Base-by-base conservation (phyloP, 768 basidiomycete genomes). In the Mycena kentingensis region DNA sequence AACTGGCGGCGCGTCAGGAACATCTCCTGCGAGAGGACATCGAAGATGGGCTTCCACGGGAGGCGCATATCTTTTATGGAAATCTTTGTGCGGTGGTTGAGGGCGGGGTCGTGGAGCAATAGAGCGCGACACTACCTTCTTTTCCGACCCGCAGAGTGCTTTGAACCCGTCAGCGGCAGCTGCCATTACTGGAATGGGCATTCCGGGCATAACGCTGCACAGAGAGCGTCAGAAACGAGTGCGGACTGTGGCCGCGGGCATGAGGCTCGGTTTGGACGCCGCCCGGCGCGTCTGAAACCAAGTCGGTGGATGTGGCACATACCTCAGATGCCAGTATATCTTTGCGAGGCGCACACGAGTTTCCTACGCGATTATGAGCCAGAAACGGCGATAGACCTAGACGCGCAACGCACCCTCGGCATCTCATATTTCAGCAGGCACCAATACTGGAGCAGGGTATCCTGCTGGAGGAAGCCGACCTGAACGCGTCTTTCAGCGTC, bases 401-500 rank as follows among this genome's bases (percentile, higher is more conserved):
- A 13, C 38, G n/a, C 21, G 42, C 2, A 21, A 22, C 25, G n/a
- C 45, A 55, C 57, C 43, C 87, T 86, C 49, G 89, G 90, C 62
- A 95, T 85, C 29, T 90, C 92, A 64, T 93, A 93, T 64, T 91
- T 90, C 66, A 94, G 78, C 74, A 85, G 85, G 38, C 72, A 69
- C 90, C 91, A 93, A 64, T 88, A 83, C 43, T 76, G 77, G 44
- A 88, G 63, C 84, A 90, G 85, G 61, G 78, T 80, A 63, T 87
- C 90, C 90, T 89, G 86, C 72, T 90, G 87, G 38, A 84, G 55
- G 53, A 93, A 79, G 6, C 90, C 90, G 26, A 49, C 51, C 57
- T 59, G 26, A 32, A 8, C 16, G 10, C 31, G 31, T n/a, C n/a
- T n/a, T 37, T 10, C 32, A 47, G 43, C 32, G 46, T 22, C 24